Evolutionary conservation across 202 grass and related monocot genomes (phyloP), one percentile per base, ranked within the genome.

Genomic region (Carex sylvatica): DNA sequence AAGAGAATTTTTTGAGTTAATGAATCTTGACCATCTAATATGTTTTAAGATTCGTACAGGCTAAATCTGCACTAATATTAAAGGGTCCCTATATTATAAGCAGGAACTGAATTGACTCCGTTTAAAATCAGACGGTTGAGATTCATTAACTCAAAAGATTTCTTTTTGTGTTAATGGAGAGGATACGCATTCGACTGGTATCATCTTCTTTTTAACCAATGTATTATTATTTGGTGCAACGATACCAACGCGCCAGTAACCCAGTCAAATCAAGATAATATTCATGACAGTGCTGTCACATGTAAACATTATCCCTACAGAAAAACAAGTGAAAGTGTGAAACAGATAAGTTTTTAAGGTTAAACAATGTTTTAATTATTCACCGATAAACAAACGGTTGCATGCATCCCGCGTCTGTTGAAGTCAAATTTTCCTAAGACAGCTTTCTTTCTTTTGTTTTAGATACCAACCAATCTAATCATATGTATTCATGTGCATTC

Each of bases 401-500:
- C 42, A 42, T 75, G 49, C 14, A 35, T 55, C 20, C 13, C 1
- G 22, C 70, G 47, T 75, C 0, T 0, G 28, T 58, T 28, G 11
- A 73, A 28, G 20, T 58, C 52, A 28, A 68, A 15, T n/a, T 40
- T 58, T 77, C 16, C 52, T 58, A 77, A 15, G 73, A 77, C 28
- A 15, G 73, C 51, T 35, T 28, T 1, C 28, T 28, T 28, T 28
- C 49, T 76, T 77, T 47, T 35, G 28, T 77, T 1, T 56, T 58
- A 55, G 22, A 77, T 77, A 55, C 73, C 73, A 77, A 58, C 73
- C 73, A 77, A 58, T 52, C 73, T 77, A 77, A 31, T 55, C 52
- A 58, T 77, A 36, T 77, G 73, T 12, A 3, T 58, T 77, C 73
- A 58, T 77, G 73, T 77, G 73, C 73, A 58, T 55, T 74, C 33